Evolutionary conservation across 805 yeast genomes (phyloP), one percentile per base, ranked within the genome.

Genomic region (Candida ascalaphidarum): DNA sequence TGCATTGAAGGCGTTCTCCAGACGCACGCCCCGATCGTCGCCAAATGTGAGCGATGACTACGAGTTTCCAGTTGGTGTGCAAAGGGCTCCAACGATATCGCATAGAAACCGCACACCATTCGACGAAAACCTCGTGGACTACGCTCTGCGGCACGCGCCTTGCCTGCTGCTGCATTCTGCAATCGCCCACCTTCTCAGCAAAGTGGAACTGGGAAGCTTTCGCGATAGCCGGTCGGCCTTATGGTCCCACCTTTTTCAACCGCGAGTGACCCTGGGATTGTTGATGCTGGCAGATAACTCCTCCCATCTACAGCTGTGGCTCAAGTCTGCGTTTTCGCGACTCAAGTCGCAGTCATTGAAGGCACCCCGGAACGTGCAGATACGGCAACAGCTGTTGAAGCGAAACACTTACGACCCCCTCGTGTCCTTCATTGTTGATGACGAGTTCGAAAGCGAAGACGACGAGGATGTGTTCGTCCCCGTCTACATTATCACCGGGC

Each of bases 401-500:
- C n/a, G n/a, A n/a, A n/a, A n/a, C n/a, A n/a, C n/a, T n/a, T 37
- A 33, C 21, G 26, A 38, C n/a, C 44, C 40, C 8, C 16, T 54
- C 34, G 55, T 50, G 28, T 58, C 44, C 10, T 71, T 69, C 30
- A 51, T 69, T 6, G 68, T 65, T 6, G 48, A 52, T 32, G 65
- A 58, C 32, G 12, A n/a, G 7, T 41, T 35, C 14, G 50, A 36
- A 9, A 43, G 40, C 3, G 50, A 43, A 8, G 48, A 55, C 2
- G 58, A 50, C 5, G 63, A 57, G 17, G 65, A 59, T 8, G 40
- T 52, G 0, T 76, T 68, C 44, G 68, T 75, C 1, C 89, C 92
- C 0, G 46, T 81, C 3, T 52, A 81, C 46, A 71, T 83, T 9
- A 42, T 84, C 3, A 59, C 66, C 32, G 98, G 98, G 0, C 72